phyloP scores from a whole-genome alignment of 179 eudicot genomes.

The Beta corolliflora region DNA sequence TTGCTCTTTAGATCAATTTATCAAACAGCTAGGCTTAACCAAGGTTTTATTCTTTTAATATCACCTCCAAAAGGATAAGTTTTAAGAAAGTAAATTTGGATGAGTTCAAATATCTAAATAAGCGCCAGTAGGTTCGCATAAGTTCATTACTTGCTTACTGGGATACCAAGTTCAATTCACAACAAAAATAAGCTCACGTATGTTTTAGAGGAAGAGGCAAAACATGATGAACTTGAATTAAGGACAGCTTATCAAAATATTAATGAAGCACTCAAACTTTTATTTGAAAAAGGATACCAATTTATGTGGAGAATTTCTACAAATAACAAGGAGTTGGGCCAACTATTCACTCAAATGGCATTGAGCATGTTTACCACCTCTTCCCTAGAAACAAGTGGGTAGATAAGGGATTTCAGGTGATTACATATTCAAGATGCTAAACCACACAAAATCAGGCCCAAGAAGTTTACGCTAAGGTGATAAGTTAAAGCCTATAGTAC shows the following conservation, averaged over 20 bases:
- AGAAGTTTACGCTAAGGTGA: neutral
- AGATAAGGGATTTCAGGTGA: neutral
- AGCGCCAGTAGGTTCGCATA: neutral
- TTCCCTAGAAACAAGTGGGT: neutral
- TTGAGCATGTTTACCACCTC: neutral
- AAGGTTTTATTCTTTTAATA: neutral
- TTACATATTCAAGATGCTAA: no score
- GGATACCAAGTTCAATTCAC: neutral
- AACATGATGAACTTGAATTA: neutral
- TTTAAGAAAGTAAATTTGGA: neutral
- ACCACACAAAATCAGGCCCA: neutral
- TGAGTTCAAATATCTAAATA: neutral
- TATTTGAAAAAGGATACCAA: no score
- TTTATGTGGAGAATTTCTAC: neutral
- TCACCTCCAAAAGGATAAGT: neutral
- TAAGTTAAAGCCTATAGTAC: neutral
- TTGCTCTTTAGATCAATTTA: neutral
- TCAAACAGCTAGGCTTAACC: neutral
- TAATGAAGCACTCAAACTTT: neutral
- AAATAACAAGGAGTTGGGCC: neutral
- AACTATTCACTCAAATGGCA: neutral
- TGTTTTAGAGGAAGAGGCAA: neutral
- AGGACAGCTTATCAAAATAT: neutral
- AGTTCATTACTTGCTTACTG: neutral
- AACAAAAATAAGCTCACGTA: neutral